These are phyloP conservation scores for Pezicula rhizophila DNA, from an alignment of 2,329 filamentous ascomycete species.

Conservation along the genomic window DNA sequence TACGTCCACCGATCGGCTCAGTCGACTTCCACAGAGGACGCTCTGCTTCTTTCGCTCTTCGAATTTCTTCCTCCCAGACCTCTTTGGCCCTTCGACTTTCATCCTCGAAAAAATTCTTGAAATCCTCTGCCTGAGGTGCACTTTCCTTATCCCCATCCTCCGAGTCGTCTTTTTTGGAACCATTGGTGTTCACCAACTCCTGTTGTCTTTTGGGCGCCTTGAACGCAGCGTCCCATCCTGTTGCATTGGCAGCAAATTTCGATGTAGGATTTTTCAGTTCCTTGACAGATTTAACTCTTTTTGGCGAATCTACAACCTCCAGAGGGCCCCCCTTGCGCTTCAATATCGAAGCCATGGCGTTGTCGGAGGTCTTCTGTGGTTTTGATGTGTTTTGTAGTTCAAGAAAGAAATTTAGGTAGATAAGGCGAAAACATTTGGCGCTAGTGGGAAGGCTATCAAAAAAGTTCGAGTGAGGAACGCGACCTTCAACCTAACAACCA, in stretches of 20 bases:
- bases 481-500: background rate
- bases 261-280: background rate
- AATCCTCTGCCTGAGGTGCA: conserved; percentile 16
- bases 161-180: conserved; percentile 9
- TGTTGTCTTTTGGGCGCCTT: conserved; percentile 13
- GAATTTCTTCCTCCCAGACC: conserved; percentile 21
- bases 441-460: conserved; percentile 1
- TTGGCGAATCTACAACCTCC: conserved; percentile 22
- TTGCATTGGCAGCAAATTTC: conserved; percentile 9
- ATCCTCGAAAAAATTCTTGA: conserved; percentile 13
- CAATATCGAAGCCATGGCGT: conserved; percentile 27
- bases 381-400: conserved; percentile 1
- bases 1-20: conserved; percentile 58
- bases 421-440: conserved; percentile 13
- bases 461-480: background rate
- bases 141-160: conserved; percentile 5
- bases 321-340: conserved; percentile 29
- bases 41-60: conserved; percentile 12
- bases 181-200: conserved; percentile 15
- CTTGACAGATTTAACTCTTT: conserved; percentile 22
- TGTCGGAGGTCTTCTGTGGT: conserved; percentile 24
- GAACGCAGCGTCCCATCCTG: conserved; percentile 24
- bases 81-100: conserved; percentile 5
- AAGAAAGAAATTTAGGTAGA: background rate
- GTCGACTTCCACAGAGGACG: conserved; percentile 50